These are phyloP conservation scores for Aspergillus latus DNA, from an alignment of 2,329 filamentous ascomycete genomes.

Conservation along the genomic window DNA sequence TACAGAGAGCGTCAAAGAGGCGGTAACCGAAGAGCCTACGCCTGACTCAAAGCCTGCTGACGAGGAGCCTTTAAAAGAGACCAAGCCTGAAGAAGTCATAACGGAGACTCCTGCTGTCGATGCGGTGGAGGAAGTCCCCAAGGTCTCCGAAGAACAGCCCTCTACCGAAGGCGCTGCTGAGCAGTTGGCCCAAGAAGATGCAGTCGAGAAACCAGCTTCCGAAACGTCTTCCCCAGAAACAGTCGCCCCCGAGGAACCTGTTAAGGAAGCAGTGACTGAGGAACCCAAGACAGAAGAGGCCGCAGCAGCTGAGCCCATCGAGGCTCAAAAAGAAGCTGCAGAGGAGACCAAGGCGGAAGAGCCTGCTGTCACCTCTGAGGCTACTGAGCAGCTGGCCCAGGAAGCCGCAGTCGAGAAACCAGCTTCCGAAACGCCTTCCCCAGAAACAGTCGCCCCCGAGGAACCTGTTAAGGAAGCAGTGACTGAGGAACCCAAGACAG, in stretches of 20 bases:
- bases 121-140: not conserved
- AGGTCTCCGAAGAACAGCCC: not conserved
- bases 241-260: not conserved
- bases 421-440: constrained; percentile 6
- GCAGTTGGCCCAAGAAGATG: not conserved
- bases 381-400: not conserved
- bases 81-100: no score
- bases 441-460: constrained; percentile 11
- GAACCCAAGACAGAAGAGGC: not conserved
- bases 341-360: constrained; percentile 15
- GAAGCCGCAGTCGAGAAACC: not conserved
- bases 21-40: not conserved
- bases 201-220: not conserved
- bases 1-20: not conserved
- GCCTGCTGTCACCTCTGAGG: constrained; percentile 1
- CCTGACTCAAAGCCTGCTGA: not conserved
- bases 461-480: not conserved
- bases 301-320: constrained; percentile 1
- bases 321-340: constrained; percentile 1
- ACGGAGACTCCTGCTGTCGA: not conserved
- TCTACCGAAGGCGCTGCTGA: not conserved
- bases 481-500: constrained; percentile 17
- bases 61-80: not conserved
- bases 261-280: constrained; percentile 1
- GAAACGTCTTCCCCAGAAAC: not conserved